Evolutionary conservation across 257 asterid genomes (phyloP).

Genomic region (Forsythia viridissima): DNA sequence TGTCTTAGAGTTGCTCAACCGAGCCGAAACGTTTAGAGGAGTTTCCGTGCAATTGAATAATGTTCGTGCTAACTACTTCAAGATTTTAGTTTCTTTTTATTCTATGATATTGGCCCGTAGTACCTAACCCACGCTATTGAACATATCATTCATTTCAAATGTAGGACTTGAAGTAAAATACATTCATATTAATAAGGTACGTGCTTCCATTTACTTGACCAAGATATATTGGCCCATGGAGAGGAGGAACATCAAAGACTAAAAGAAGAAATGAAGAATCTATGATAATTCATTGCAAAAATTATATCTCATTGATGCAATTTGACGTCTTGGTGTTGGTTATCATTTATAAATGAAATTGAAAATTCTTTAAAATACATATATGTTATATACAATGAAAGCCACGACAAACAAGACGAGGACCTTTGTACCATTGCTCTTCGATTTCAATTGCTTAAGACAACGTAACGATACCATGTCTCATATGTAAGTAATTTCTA

Average conservation of each 20-base stretch:
- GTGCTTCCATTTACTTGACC: background rate
- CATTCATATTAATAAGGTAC: background rate
- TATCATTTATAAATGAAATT: conserved; percentile 4
- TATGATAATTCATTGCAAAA: background rate
- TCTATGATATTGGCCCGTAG: too few species aligned
- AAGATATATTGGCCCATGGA: background rate
- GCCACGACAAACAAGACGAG: background rate
- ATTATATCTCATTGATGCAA: conserved; percentile 1
- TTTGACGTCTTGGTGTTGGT: conserved; percentile 1
- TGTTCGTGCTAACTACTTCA: too few species aligned
- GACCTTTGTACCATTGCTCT: conserved; percentile 21
- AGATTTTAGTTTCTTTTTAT: too few species aligned
- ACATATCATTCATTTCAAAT: too few species aligned
- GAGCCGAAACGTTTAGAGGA: too few species aligned
- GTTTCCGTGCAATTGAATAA: too few species aligned
- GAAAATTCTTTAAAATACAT: background rate
- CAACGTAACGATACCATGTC: conserved; percentile 26
- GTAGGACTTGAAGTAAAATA: too few species aligned
- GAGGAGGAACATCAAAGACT: conserved; percentile 2
- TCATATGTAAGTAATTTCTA: conserved; percentile 12
- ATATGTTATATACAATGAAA: background rate
- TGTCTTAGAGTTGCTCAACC: too few species aligned
- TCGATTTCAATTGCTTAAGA: conserved; percentile 10
- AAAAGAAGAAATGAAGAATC: conserved; percentile 5
- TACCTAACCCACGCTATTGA: too few species aligned